These are phyloP conservation scores for Pythium insidiosum DNA, from an alignment of 352 stramenopile genomes.

Conservation along the genomic window DNA sequence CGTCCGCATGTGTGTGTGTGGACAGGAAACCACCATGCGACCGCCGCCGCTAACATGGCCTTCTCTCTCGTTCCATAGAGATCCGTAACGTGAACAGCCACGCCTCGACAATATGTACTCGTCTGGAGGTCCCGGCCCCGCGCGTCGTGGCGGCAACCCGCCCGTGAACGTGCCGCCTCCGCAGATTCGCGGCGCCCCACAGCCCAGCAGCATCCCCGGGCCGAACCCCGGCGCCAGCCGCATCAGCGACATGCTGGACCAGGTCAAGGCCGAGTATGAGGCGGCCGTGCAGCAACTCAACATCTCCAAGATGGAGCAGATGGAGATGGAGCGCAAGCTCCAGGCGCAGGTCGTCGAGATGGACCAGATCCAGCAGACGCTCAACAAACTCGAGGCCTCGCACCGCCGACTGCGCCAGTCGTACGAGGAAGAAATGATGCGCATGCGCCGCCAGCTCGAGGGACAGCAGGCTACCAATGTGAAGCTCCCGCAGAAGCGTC, in stretches of 20 bases:
- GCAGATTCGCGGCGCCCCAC: conserved; percentile 49
- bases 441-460: conserved; percentile 76
- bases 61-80: too few species aligned
- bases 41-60: neutral
- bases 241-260: conserved; percentile 78
- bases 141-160: conserved; percentile 50
- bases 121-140: conserved; percentile 46
- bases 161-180: conserved; percentile 48
- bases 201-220: conserved; percentile 25
- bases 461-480: conserved; percentile 24
- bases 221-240: conserved; percentile 43
- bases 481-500: conserved; percentile 52
- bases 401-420: conserved; percentile 77
- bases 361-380: conserved; percentile 84
- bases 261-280: conserved; percentile 81
- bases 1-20: too few species aligned
- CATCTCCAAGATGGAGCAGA: conserved; percentile 83
- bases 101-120: conserved; percentile 45
- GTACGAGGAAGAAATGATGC: conserved; percentile 82
- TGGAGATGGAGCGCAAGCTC: conserved; percentile 85
- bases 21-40: neutral
- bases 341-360: conserved; percentile 82
- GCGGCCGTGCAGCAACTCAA: conserved; percentile 79
- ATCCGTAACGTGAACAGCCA: too few species aligned
- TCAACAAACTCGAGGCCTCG: conserved; percentile 78